These are phyloP conservation scores for Panaeolus papilionaceus DNA, from an alignment of 768 basidiomycete genomes.

Conservation along the genomic window DNA sequence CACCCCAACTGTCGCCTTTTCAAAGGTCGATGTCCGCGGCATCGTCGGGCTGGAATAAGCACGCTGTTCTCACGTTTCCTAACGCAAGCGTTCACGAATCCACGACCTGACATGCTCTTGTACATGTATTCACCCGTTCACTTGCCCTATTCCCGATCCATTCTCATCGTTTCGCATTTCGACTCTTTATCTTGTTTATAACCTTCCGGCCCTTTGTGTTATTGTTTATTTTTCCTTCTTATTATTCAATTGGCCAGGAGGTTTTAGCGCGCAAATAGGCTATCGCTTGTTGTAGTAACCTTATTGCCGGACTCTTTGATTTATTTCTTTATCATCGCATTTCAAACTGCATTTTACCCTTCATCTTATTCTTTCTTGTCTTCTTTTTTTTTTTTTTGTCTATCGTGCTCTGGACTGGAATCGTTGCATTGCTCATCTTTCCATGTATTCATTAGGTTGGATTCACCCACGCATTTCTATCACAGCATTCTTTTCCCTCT, in stretches of 20 bases:
- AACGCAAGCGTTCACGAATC: constrained; percentile 21
- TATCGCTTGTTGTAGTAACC: background rate
- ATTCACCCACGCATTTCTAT: constrained; percentile 25
- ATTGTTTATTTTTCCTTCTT: background rate
- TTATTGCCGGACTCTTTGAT: constrained; percentile 28
- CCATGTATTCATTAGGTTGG: constrained; percentile 29
- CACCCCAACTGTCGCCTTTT: constrained; percentile 82
- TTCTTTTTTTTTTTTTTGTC: constrained; percentile 14
- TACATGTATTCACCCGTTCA: constrained; percentile 17
- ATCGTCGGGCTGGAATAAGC: constrained; percentile 62
- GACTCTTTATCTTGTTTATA: constrained; percentile 19
- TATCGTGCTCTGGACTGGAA: constrained; percentile 28
- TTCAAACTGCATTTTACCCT: constrained; percentile 17
- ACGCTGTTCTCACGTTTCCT: constrained; percentile 18
- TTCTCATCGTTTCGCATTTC: constrained; percentile 19
- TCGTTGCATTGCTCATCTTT: constrained; percentile 27
- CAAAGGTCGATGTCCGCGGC: constrained; percentile 85
- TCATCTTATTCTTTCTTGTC: constrained; percentile 13
- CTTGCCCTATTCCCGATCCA: constrained; percentile 2
- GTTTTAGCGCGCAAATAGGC: constrained; percentile 7
- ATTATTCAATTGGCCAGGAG: constrained; percentile 16
- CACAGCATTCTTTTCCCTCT: constrained; percentile 22
- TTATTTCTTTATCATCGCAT: constrained; percentile 17
- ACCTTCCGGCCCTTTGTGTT: constrained; percentile 13
- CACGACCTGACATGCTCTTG: constrained; percentile 15